Base-by-base conservation (phyloP, 352 stramenopile species). In the Phytophthora sp. region DNA sequence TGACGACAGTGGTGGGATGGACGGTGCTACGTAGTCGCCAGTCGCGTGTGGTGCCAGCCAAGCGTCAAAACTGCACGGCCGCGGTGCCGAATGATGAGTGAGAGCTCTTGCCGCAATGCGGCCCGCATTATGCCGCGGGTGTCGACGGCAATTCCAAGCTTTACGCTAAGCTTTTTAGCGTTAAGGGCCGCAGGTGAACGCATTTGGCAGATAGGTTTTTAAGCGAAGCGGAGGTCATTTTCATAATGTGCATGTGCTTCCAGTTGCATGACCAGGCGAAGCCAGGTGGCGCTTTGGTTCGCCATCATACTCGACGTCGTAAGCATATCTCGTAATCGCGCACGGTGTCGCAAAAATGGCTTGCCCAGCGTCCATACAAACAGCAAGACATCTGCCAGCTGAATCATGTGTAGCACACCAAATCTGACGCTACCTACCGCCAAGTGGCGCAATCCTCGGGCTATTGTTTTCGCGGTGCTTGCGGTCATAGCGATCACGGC, bases 391-490 rank as follows among this genome's bases (percentile, higher is more conserved):
- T 21, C 9, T 15, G 20, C 27, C 50, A n/a, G 15, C n/a, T 12
- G 15, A 5, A 0, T 29, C 12, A 38, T 66, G 57, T 66, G 15
- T 8, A 11, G 23, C 47, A 49, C 50, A 60, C 39, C 39, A 45
- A 44, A 35, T 29, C 41, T 35, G n/a, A n/a, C n/a, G n/a, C n/a
- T n/a, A n/a, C n/a, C n/a, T n/a, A n/a, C n/a, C n/a, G n/a, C n/a
- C n/a, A n/a, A n/a, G n/a, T 74, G 70, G 66, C 61, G 62, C 65
- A 78, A 75, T 70, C 66, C 20, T 38, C 4, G 13, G 26, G 33
- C 15, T 0, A 33, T 59, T 74, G 70, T 61, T 77, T 77, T 77
- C 70, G 70, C 66, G 70, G 54, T 30, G 47, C 58, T 58, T 42
- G 51, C 41, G 45, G 62, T 13, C 21, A 36, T 29, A 7, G 42